phyloP scores from a whole-genome alignment of 2,329 filamentous ascomycete genomes.

The Apiospora kogelbergensis region DNA sequence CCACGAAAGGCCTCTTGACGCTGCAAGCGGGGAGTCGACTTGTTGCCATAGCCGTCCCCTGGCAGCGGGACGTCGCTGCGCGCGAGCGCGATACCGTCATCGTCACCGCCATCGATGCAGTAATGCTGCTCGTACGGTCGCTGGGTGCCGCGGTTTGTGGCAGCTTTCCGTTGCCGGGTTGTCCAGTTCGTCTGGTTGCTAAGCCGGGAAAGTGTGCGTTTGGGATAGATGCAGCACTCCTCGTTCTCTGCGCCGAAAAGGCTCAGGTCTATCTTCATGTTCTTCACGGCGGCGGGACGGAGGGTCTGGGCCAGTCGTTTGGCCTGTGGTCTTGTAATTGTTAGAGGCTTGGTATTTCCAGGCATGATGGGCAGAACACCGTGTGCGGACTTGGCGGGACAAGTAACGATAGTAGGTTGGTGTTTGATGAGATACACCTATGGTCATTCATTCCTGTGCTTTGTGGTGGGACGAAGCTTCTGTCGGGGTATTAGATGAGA shows the following conservation, averaged over 20 bases:
- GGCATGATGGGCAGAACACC: background rate
- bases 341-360: background rate
- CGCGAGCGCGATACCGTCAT: background rate
- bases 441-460: background rate
- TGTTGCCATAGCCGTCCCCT: constrained; percentile 11
- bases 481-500: background rate
- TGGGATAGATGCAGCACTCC: background rate
- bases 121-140: background rate
- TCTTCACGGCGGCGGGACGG: background rate
- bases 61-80: constrained; percentile 20
- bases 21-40: constrained; percentile 22
- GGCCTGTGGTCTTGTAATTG: background rate
- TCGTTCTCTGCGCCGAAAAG: background rate
- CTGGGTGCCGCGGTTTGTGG: background rate
- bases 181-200: background rate
- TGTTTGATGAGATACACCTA: background rate
- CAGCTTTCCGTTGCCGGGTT: background rate
- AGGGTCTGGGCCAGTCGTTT: background rate
- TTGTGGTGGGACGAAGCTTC: background rate
- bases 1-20: constrained; percentile 27
- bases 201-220: background rate
- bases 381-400: background rate
- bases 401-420: too few relatives aligned
- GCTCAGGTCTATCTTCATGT: background rate
- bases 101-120: background rate